Evolutionary conservation across 2,329 filamentous ascomycete genomes (phyloP), one percentile per base, ranked within the genome.

Genomic region (Daldinia sp.): DNA sequence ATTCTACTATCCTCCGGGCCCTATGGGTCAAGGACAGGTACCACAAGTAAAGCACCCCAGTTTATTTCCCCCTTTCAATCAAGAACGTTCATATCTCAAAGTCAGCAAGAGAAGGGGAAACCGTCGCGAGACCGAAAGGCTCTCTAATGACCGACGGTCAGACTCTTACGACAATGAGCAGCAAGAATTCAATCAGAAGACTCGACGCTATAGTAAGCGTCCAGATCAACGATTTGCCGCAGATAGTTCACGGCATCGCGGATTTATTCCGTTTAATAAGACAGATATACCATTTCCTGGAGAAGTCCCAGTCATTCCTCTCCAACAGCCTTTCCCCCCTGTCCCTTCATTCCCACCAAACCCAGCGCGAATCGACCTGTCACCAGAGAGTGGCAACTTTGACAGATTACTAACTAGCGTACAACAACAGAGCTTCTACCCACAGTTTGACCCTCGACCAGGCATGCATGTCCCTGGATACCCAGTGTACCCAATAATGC

Each of bases 321-420:
- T 72, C 41, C 66, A 72, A 68, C 65, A 70, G 66, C 59, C 73
- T 67, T 70, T 72, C 72, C 67, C 73, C 63, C 62, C 70, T 63
- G 67, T 70, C 64, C 63, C 72, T 35, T 49, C 63, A 5, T 69
- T 71, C 45, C 30, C 58, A n/a, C 53, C 63, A 9, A 66, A 63
- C 34, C 35, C 60, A 27, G 66, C 66, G 65, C 70, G 71, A 68
- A 74, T 68, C 75, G 86, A 92, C 78, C 78, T 93, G 61, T 88
- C 89, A 66, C 90, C 90, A 62, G 86, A 88, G 73, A 89, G 81
- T 74, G 86, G 87, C 73, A 83, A 88, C 69, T 92, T 90, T 84
- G 90, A 94, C 77, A 83, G 85, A 68, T 83, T 85, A 86, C 90
- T 94, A 82, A 93, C 87, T 73, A 78, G 83, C 71, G 85, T 85